These are phyloP conservation scores for Fraxinus greggii DNA, from an alignment of 305 asterid species.

Conservation along the genomic window DNA sequence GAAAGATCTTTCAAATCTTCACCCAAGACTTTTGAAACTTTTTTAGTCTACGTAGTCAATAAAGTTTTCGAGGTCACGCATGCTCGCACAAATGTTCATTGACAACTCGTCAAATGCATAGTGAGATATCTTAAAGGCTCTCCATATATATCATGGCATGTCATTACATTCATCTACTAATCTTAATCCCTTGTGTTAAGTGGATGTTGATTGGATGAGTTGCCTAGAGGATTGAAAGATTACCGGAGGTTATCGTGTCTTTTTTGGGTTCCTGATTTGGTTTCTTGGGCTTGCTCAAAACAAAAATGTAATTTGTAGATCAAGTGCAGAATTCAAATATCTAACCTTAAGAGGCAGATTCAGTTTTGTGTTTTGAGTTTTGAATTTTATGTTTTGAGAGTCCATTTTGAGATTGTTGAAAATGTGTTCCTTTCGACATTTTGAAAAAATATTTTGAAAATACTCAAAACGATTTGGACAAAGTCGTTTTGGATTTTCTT, in stretches of 20 bases:
- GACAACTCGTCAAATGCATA: background rate
- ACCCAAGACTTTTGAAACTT: too few relatives aligned
- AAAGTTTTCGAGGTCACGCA: background rate
- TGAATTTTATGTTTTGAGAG: too few relatives aligned
- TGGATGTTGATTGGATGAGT: background rate
- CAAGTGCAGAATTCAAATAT: background rate
- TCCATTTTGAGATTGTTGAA: too few relatives aligned
- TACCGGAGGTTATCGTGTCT: background rate
- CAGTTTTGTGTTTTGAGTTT: too few relatives aligned
- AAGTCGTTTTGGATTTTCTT: too few relatives aligned
- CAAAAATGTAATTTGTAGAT: background rate
- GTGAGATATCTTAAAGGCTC: background rate
- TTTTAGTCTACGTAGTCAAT: too few relatives aligned
- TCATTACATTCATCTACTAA: background rate
- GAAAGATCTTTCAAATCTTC: too few relatives aligned
- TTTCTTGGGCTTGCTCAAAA: background rate
- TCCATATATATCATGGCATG: background rate
- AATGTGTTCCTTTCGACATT: too few relatives aligned
- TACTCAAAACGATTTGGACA: too few relatives aligned
- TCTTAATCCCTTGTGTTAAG: background rate
- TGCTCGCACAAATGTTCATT: background rate
- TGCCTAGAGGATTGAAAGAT: background rate
- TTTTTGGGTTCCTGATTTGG: background rate
- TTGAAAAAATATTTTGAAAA: too few relatives aligned
- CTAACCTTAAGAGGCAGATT: too few relatives aligned